These are phyloP conservation scores for Glycyrrhiza uralensis DNA, from an alignment of 306 rosid genomes.

Conservation along the genomic window DNA sequence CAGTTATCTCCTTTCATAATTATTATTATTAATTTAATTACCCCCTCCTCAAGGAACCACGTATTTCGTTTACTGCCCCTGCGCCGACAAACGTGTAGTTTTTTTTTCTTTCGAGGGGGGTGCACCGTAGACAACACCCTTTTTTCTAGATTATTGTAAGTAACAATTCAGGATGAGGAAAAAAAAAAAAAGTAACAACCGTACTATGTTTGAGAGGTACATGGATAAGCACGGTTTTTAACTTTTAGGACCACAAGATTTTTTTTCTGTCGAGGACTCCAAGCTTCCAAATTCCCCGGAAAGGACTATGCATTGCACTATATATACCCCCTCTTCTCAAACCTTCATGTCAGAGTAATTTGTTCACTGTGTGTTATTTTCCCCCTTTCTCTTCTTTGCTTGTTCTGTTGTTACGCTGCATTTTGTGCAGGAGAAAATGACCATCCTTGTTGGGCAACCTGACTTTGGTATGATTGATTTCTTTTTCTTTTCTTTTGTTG, in stretches of 20 bases:
- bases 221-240: not conserved
- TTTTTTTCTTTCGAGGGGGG: too few relatives aligned
- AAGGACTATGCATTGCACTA: conserved; percentile 37
- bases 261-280: conserved; percentile 47
- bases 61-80: not conserved
- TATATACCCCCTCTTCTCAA: conserved; percentile 31
- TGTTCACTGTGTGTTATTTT: not conserved
- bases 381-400: not conserved
- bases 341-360: not conserved
- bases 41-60: not conserved
- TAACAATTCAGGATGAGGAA: too few relatives aligned
- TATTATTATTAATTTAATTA: not conserved
- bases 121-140: too few relatives aligned
- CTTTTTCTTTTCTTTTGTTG: not conserved
- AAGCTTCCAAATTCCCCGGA: conserved; percentile 33
- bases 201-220: not conserved
- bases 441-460: conserved; percentile 51
- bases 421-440: conserved; percentile 33
- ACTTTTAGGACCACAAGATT: not conserved
- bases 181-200: not conserved
- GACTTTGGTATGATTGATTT: conserved; percentile 33
- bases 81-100: not conserved
- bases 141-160: too few relatives aligned
- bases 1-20: not conserved
- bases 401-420: not conserved